These are phyloP conservation scores for Neurospora sp. DNA, from an alignment of 495 filamentous ascomycete species.

Conservation along the genomic window DNA sequence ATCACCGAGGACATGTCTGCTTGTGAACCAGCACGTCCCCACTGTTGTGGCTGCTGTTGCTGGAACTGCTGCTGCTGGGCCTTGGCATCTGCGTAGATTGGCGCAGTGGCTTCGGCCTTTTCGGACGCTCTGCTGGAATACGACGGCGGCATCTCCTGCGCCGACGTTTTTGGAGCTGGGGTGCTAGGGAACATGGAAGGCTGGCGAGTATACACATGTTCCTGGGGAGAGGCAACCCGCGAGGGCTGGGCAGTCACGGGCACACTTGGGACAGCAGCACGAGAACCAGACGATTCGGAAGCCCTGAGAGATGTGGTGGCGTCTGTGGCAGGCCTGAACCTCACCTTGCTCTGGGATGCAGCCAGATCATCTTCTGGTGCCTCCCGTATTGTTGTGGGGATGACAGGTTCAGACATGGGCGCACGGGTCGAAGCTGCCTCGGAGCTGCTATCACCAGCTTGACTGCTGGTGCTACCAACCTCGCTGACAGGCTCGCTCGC, in stretches of 20 bases:
- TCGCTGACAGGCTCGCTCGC: background rate
- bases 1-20: conserved; percentile 45
- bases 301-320: conserved; percentile 18
- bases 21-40: conserved; percentile 6
- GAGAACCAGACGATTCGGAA: conserved; percentile 5
- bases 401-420: conserved; percentile 41
- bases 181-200: background rate
- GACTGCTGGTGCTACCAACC: conserved; percentile 38
- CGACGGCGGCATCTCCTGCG: background rate
- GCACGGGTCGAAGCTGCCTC: conserved; percentile 26
- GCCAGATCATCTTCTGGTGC: conserved; percentile 47
- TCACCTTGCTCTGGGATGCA: conserved; percentile 30
- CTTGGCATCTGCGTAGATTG: background rate
- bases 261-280: background rate
- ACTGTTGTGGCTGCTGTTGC: conserved; percentile 7
- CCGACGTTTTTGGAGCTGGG: background rate
- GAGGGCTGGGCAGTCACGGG: background rate
- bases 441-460: conserved; percentile 29
- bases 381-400: conserved; percentile 34
- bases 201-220: background rate
- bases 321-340: conserved; percentile 22
- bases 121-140: background rate
- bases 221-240: background rate
- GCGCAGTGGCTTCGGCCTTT: background rate
- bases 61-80: background rate